Percentiles rank a stretch among this genome's conserved stretches.
Conservation (phyloP, 2,329 filamentous ascomycete species). For the Atkinsonella hypoxylon region DNA sequence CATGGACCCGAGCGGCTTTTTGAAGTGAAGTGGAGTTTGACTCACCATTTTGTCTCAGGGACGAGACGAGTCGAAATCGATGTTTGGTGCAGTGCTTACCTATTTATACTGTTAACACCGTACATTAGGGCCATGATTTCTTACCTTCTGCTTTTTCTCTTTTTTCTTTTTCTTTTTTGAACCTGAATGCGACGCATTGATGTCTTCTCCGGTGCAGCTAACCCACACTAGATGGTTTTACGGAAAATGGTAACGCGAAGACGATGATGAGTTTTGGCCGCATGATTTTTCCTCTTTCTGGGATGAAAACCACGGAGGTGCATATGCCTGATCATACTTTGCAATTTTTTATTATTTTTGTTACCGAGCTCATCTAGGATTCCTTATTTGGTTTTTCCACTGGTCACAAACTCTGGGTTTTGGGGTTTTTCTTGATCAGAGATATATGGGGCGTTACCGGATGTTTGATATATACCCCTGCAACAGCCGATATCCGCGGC, state of each 20-base stretch:
- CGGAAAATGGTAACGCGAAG: background rate
- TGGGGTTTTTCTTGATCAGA: background rate
- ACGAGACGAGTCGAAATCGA: too few relatives aligned
- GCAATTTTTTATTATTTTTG: background rate
- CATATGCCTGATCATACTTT: background rate
- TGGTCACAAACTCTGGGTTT: background rate
- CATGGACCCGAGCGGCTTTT: conserved; percentile 28
- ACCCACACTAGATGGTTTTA: background rate
- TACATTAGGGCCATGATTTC: background rate
- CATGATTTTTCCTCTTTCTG: background rate
- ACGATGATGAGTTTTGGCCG: background rate
- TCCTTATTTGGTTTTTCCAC: background rate
- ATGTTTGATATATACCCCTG: conserved; percentile 8
- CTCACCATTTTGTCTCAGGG: too few relatives aligned
- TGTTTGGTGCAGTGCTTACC: too few relatives aligned
- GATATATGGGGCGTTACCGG: background rate
- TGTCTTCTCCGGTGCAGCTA: background rate
- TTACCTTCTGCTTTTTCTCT: background rate
- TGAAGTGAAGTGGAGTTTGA: conserved; percentile 17
- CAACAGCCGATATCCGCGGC: background rate
- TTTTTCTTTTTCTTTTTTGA: background rate
- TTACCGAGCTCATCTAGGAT: background rate
- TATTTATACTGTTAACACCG: too few relatives aligned
- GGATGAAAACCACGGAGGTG: too few relatives aligned
- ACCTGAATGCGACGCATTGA: background rate